Evolutionary conservation across 2,329 filamentous ascomycete species (phyloP).

Genomic region (Aaosphaeria pasadenensis): DNA sequence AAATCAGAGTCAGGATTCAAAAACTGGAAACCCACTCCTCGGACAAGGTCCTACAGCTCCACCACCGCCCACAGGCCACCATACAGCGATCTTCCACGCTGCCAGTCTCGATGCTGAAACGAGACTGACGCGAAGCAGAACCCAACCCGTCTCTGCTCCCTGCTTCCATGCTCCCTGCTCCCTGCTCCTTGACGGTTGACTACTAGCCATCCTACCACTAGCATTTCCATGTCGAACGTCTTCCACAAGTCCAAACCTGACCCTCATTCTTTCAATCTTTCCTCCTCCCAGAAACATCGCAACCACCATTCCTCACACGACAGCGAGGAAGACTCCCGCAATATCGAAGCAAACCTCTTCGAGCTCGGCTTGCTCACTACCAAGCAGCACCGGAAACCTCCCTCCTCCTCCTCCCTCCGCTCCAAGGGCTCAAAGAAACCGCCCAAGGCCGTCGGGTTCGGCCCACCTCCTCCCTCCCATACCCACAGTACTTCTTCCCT

Average conservation of each 20-base stretch:
- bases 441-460: slow-evolving; percentile 34
- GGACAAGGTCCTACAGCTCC: slow-evolving; percentile 1
- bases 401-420: slow-evolving; percentile 11
- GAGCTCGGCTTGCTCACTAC: slow-evolving; percentile 31
- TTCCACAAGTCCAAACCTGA: slow-evolving; percentile 12
- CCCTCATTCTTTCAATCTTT: neutral
- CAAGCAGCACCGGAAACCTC: slow-evolving; percentile 11
- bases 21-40: no score
- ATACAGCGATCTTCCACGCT: slow-evolving; percentile 19
- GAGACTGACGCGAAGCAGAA: slow-evolving; percentile 37
- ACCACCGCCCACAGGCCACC: slow-evolving; percentile 11
- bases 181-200: slow-evolving; percentile 16
- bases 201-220: neutral
- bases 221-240: slow-evolving; percentile 35
- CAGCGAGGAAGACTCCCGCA: slow-evolving; percentile 13
- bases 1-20: no score
- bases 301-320: slow-evolving; percentile 14
- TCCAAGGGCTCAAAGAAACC: slow-evolving; percentile 4
- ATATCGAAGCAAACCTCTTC: slow-evolving; percentile 32
- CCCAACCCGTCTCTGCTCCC: neutral
- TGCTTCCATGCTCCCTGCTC: slow-evolving; percentile 10
- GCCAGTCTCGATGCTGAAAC: slow-evolving; percentile 38
- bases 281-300: slow-evolving; percentile 28
- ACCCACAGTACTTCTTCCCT: slow-evolving; percentile 30
- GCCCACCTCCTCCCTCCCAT: slow-evolving; percentile 12